Base-by-base conservation (phyloP, 2,329 filamentous ascomycete genomes). In the Lachnellula arida region DNA sequence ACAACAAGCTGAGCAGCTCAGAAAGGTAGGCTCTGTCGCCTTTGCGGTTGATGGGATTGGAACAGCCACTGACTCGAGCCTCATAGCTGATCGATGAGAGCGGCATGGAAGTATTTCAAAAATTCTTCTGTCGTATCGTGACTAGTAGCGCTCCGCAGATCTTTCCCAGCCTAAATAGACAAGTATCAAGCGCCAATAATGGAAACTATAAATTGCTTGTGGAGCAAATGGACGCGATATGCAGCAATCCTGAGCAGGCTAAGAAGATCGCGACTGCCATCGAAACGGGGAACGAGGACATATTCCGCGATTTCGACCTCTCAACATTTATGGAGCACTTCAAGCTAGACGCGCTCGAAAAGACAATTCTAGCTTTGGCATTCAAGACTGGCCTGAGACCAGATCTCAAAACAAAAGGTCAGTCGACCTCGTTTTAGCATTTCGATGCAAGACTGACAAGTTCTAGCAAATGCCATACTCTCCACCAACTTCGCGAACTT, bases 71-170 rank as follows among this genome's bases (percentile, higher is more conserved):
- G 50, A 64, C 51, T 32, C 28, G 17, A 22, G 19, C 51, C 22
- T 32, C 49, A 22, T 47, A 96, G 89, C 86, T 97, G 72, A 88
- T 97, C 77, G 87, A 96, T 84, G 92, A 93, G 69, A 87, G 96
- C 91, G 92, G 92, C 71, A 99, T 99, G 93, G 95, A 99, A 81
- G 91, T 97, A 71, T 97, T 92, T 73, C 86, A 90, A 59, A 95
- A 92, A 78, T 97, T 94, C 74, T 96, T 99, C 75, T 87, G 91
- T 74, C 90, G 93, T 74, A 81, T 97, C 71, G 84, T 99, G 70
- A 88, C 88, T 74, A 87, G 87, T 75, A 97, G 97, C 84, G 91
- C 92, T 67, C 78, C 87, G 61, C 87, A 94, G 69, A 94, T 99
- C 71, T 97, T 97, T 71, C 87, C 91, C 51, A 85, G 88, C 61